Evolutionary conservation across 331 rosid species (phyloP), one percentile per base, ranked within the genome.

Genomic region (Phaseolus coccineus): DNA sequence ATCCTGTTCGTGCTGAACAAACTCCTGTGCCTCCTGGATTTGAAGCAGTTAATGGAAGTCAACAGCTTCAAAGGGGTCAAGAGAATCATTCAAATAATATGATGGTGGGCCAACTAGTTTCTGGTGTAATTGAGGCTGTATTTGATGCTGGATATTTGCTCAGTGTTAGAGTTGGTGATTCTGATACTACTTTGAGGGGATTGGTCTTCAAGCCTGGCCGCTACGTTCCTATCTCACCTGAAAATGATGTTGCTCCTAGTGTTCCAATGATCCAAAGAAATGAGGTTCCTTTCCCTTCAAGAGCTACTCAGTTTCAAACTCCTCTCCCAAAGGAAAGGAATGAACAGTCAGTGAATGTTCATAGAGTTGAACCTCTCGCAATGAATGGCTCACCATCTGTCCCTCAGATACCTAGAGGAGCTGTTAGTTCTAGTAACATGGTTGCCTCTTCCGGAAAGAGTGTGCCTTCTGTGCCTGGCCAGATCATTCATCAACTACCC

Each of bases 61-160:
- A 83, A 75, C 82, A 86, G 58, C 81, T 71, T 82, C 97, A 80
- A 79, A 85, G 79, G 46, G 86, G 83, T 66, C 78, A 87, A 40
- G 81, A 73, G 74, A 84, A 70, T 72, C 74, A 64, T 62, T 55
- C 83, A 75, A 74, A 81, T 62, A 84, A 88, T 82, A 82, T 70
- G 31, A 75, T 87, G 90, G 85, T 93, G 66, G 98, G 99, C 50
- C 90, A 86, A 78, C 80, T 50, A n/a, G 97, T 96, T 46, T 85
- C 91, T 46, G 97, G 99, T 77, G 93, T 96, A 47, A 68, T 96
- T 63, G 99, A 96, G 83, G 99, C 93, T 35, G 89, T 86, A 70
- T 96, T 96, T 81, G 98, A 96, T 39, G 99, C 96, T 22, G 99
- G 99, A 81, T 96, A 88, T 89, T 79, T 96, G 81, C 89, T 96